phyloP scores from a whole-genome alignment of 2,329 filamentous ascomycete genomes.

The Penicillium sp. region DNA sequence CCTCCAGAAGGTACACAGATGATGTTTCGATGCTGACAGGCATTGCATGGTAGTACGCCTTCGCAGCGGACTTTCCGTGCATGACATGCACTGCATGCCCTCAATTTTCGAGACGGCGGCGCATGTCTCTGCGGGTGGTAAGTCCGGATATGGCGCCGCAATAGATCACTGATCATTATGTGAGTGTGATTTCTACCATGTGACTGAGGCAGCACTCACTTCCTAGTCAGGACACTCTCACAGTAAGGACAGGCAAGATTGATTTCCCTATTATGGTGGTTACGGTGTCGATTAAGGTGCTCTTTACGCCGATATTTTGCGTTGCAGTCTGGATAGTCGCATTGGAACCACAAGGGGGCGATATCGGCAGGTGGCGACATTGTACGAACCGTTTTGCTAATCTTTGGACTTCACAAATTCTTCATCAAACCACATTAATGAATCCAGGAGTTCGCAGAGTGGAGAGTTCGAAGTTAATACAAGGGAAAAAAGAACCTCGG shows the following conservation, averaged over 20 bases:
- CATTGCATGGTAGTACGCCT: constrained; percentile 12
- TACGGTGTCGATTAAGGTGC: constrained; percentile 18
- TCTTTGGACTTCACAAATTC: background rate
- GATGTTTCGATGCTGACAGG: constrained; percentile 7
- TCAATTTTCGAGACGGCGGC: constrained; percentile 8
- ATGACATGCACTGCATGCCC: constrained; percentile 15
- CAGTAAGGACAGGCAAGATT: constrained; percentile 14
- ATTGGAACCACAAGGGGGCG: constrained; percentile 7
- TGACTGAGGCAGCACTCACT: background rate
- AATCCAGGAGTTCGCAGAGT: too few relatives aligned
- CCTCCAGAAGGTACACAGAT: background rate
- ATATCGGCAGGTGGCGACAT: constrained; percentile 4
- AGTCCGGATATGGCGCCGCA: constrained; percentile 18
- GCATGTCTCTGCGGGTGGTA: constrained; percentile 12
- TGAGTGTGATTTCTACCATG: background rate
- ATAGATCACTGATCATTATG: constrained; percentile 13
- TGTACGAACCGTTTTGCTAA: background rate
- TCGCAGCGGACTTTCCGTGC: constrained; percentile 13
- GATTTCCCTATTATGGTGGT: constrained; percentile 5
- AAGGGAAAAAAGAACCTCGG: too few relatives aligned
- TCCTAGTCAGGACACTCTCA: constrained; percentile 12
- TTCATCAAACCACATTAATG: too few relatives aligned
- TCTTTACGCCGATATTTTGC: constrained; percentile 21
- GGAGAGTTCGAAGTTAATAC: too few relatives aligned
- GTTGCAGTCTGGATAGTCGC: constrained; percentile 15